Percentiles rank a stretch among this genome's conserved stretches.
Evolutionary conservation across 2,329 filamentous ascomycete genomes (phyloP).

Genomic region (Huntiella bhutanensis): DNA sequence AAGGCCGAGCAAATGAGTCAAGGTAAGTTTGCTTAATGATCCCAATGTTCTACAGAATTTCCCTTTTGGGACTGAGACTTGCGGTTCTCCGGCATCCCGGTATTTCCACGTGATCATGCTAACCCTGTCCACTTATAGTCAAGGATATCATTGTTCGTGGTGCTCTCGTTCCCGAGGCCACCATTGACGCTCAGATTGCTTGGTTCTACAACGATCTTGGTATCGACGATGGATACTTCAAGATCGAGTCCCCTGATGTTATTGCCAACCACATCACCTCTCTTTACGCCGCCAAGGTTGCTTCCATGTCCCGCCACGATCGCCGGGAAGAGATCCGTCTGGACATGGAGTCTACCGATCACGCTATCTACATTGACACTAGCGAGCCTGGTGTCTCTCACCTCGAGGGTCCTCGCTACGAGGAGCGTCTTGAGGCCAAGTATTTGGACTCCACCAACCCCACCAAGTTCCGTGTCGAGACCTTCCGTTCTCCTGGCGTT

Average conservation of each 20-base stretch:
- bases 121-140: slow-evolving; percentile 29
- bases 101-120: background rate
- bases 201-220: slow-evolving; percentile 98
- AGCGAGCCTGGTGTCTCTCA: slow-evolving; percentile 71
- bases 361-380: slow-evolving; percentile 97
- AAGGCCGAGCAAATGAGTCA: slow-evolving; percentile 79
- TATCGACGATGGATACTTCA: slow-evolving; percentile 97
- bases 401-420: slow-evolving; percentile 69
- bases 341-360: slow-evolving; percentile 85
- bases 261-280: slow-evolving; percentile 92
- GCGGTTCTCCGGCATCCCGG: background rate
- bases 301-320: slow-evolving; percentile 80
- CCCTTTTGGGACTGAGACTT: background rate
- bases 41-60: background rate
- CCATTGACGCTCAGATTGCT: slow-evolving; percentile 67
- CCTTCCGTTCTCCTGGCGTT: slow-evolving; percentile 76
- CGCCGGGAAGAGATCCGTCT: slow-evolving; percentile 86
- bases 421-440: slow-evolving; percentile 84
- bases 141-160: slow-evolving; percentile 61
- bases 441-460: slow-evolving; percentile 68
- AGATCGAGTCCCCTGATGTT: slow-evolving; percentile 67
- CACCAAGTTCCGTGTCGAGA: slow-evolving; percentile 80
- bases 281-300: slow-evolving; percentile 90
- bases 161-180: slow-evolving; percentile 68
- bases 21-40: slow-evolving; percentile 27